Evolutionary conservation across 345 rosid species (phyloP).

Genomic region (Eucalyptus victrix): DNA sequence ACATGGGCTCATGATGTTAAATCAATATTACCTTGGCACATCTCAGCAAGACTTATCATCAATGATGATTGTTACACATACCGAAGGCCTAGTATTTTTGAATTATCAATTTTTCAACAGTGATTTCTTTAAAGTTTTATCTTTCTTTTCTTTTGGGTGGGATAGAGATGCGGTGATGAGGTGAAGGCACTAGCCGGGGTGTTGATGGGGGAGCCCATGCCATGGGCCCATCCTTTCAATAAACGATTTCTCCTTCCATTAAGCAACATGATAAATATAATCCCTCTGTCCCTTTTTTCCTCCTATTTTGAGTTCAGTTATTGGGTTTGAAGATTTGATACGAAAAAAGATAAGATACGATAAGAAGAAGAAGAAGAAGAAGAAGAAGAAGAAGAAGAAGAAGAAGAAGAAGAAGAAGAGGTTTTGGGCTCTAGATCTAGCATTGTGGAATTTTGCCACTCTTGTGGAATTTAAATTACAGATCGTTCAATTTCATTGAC

Average conservation of each 20-base stretch:
- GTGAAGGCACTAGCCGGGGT: conserved; percentile 49
- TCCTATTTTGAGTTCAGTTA: background rate
- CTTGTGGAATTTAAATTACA: background rate
- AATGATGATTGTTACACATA: conserved; percentile 96
- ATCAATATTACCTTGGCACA: conserved; percentile 63
- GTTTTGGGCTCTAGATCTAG: conserved; percentile 24
- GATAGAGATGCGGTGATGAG: conserved; percentile 51
- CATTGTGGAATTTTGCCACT: conserved; percentile 21
- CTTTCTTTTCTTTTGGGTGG: background rate
- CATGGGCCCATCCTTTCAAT: conserved; percentile 43
- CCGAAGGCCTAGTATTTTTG: conserved; percentile 38
- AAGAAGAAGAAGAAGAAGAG: background rate
- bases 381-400: too few species aligned
- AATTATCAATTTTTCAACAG: background rate
- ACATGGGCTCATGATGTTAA: conserved; percentile 64
- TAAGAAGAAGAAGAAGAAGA: too few species aligned
- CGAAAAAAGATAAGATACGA: background rate
- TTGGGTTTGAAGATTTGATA: background rate
- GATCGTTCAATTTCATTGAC: background rate
- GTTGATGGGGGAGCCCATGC: conserved; percentile 53
- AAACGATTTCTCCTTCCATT: conserved; percentile 99
- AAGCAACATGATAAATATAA: conserved; percentile 17
- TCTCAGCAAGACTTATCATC: conserved; percentile 73
- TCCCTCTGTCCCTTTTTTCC: background rate
- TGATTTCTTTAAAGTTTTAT: background rate